A percentile compares a stretch with the other conserved stretches of the same genome.
Conservation (phyloP, 73 alveolate species). For the Paramecium primaurelia region DNA sequence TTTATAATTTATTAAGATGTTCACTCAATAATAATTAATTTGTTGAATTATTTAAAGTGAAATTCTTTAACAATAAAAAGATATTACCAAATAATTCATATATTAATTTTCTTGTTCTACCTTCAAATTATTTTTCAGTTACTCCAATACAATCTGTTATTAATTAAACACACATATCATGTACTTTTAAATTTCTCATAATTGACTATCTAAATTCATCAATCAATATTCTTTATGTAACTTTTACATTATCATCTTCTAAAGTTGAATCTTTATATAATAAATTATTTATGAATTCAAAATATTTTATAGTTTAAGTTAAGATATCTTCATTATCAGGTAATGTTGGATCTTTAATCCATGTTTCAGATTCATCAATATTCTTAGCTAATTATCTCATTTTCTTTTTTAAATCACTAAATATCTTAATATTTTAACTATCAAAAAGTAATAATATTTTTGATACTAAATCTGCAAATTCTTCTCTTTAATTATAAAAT, state of each 20-base stretch:
- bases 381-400: constrained; percentile 50
- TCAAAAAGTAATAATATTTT: constrained; percentile 41
- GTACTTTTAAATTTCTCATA: constrained; percentile 46
- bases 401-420: constrained; percentile 28
- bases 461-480: constrained; percentile 53
- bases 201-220: constrained; percentile 57
- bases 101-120: neutral
- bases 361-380: constrained; percentile 61
- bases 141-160: constrained; percentile 48
- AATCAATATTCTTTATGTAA: neutral
- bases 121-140: neutral
- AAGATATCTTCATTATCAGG: constrained; percentile 40
- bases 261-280: constrained; percentile 28
- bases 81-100: neutral
- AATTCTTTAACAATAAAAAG: constrained; percentile 38
- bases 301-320: constrained; percentile 11
- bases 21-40: constrained; percentile 55
- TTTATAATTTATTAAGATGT: constrained; percentile 30
- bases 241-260: neutral
- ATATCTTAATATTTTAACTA: constrained; percentile 24
- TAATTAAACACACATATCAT: constrained; percentile 24
- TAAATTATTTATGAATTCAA: constrained; percentile 24
- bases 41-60: neutral
- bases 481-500: constrained; percentile 56
- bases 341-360: constrained; percentile 50